Conservation (phyloP, 2,329 filamentous ascomycete genomes). For the Colletotrichum eleusines region DNA sequence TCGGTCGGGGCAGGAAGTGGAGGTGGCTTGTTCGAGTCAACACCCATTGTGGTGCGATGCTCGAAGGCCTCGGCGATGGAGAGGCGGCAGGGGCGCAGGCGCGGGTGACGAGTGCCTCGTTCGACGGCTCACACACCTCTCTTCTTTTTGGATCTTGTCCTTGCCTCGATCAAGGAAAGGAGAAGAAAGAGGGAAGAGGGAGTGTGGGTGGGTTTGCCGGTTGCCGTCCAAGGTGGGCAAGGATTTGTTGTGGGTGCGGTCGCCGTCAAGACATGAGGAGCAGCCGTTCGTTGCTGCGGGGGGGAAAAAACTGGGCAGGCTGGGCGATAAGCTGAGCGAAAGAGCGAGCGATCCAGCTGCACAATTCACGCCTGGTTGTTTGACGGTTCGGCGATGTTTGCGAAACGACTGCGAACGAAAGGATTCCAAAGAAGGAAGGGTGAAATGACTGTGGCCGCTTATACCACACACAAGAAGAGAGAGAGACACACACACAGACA, state of each 20-base stretch:
- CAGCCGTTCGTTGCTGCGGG: constrained; percentile 39
- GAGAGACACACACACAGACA: constrained; percentile 1
- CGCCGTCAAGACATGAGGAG: constrained; percentile 40
- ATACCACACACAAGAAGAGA: constrained; percentile 24
- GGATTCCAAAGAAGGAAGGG: constrained; percentile 17
- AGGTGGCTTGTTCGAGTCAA: constrained; percentile 68
- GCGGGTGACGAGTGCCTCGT: constrained; percentile 37
- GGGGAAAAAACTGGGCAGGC: constrained; percentile 38
- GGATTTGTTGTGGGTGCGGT: constrained; percentile 41
- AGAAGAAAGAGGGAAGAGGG: constrained; percentile 33
- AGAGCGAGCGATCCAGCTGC: constrained; percentile 9
- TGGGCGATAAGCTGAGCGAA: constrained; percentile 36
- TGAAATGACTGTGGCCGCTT: constrained; percentile 18
- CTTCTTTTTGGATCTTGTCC: constrained; percentile 24
- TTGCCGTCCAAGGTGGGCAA: constrained; percentile 38
- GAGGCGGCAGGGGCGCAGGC: constrained; percentile 30
- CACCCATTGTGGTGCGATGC: constrained; percentile 62
- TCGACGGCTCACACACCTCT: constrained; percentile 40
- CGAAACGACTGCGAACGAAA: constrained; percentile 17
- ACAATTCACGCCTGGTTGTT: constrained; percentile 21
- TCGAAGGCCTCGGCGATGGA: constrained; percentile 36
- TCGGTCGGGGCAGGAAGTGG: constrained; percentile 85
- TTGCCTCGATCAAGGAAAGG: constrained; percentile 38
- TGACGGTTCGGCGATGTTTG: constrained; percentile 34
- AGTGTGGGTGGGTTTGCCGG: constrained; percentile 35